A percentile compares a stretch with the other conserved stretches of the same genome.
Conservation (phyloP, 106 monocot species). For the Triglochin maritima region DNA sequence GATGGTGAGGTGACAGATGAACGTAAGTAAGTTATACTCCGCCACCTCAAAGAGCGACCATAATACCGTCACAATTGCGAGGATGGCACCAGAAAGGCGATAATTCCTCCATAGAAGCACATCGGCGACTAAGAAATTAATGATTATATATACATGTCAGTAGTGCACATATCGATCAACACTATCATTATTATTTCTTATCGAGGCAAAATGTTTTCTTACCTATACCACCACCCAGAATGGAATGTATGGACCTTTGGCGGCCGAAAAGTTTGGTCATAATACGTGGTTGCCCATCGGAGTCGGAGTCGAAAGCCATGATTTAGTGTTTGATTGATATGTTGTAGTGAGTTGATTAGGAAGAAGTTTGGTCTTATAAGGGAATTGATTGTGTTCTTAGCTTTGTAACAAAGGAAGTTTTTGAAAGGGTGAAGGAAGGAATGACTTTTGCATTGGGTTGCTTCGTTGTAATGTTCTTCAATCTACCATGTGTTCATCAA, state of each 20-base stretch:
- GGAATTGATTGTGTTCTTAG: conserved; percentile 10
- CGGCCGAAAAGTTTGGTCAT: conserved; percentile 25
- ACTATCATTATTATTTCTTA: not conserved
- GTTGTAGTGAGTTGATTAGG: no score
- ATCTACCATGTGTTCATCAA: not conserved
- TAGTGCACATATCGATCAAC: not conserved
- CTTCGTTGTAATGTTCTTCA: not conserved
- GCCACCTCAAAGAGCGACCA: conserved; percentile 67
- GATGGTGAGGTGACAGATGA: conserved; percentile 48
- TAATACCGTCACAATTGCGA: conserved; percentile 25
- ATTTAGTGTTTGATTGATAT: no score
- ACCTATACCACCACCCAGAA: conserved; percentile 50
- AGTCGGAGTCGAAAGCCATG: not conserved
- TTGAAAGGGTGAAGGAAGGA: conserved; percentile 1
- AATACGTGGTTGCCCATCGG: conserved; percentile 3
- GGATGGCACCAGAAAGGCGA: conserved; percentile 33
- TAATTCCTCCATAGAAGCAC: conserved; percentile 59
- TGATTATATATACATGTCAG: not conserved
- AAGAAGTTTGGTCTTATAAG: not conserved
- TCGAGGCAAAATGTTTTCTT: not conserved
- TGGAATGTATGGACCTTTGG: conserved; percentile 21
- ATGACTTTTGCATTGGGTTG: conserved; percentile 7
- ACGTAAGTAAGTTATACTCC: conserved; percentile 62
- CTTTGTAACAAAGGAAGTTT: conserved; percentile 6
- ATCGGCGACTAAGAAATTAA: conserved; percentile 38